Percentiles rank a stretch among this genome's conserved stretches.
Conservation (phyloP, 2,329 filamentous ascomycete genomes). For the Coniochaeta ligniaria region DNA sequence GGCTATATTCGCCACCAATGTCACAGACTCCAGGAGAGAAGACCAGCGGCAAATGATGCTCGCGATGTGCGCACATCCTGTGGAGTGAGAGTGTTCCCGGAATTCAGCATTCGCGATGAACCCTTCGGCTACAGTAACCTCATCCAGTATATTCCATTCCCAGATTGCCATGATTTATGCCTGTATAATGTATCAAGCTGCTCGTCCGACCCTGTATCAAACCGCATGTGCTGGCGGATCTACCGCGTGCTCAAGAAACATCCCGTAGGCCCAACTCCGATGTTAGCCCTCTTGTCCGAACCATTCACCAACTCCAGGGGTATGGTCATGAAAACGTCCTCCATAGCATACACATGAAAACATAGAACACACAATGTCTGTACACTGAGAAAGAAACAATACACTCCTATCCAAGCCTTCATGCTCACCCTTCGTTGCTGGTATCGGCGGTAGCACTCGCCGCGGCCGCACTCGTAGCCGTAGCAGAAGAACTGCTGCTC, state of each 20-base stretch:
- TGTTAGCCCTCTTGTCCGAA: not conserved
- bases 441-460: not conserved
- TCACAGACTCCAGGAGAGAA: not conserved
- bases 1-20: not conserved
- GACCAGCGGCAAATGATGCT: not conserved
- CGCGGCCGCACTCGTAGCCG: not conserved
- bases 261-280: not conserved
- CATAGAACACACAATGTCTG: not conserved
- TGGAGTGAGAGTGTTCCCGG: not conserved
- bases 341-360: not conserved
- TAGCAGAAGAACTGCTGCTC: not conserved
- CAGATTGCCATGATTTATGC: no score
- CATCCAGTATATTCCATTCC: no score
- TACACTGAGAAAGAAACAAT: not conserved
- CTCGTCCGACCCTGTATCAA: not conserved
- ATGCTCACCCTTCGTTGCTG: not conserved
- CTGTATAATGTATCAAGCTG: no score
- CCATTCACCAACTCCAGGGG: not conserved
- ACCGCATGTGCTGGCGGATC: not conserved
- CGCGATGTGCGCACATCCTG: not conserved
- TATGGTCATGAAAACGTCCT: not conserved
- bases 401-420: not conserved
- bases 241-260: not conserved
- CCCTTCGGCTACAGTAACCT: not conserved
- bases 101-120: not conserved